A percentile compares a stretch with the other conserved stretches of the same genome.
Conservation (phyloP, 345 rosid genomes). For the Kandelia obovata region DNA sequence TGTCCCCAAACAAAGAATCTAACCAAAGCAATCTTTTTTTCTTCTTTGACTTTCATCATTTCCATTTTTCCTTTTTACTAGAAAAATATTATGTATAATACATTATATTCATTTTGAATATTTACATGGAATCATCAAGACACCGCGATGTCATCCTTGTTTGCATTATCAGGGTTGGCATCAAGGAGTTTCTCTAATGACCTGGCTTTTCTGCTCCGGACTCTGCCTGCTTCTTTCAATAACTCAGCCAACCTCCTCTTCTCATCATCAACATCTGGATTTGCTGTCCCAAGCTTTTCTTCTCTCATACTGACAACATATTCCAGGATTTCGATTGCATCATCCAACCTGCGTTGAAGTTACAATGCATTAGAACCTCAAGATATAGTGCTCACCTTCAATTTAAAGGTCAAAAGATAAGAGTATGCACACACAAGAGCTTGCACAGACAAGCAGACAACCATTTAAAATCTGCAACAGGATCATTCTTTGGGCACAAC, state of each 20-base stretch:
- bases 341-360: slow-evolving; percentile 61
- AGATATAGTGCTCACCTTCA: not conserved
- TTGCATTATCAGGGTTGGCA: slow-evolving; percentile 35
- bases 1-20: no score
- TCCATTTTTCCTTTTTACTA: no score
- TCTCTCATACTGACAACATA: slow-evolving; percentile 70
- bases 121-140: slow-evolving; percentile 16
- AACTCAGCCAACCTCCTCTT: slow-evolving; percentile 73
- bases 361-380: slow-evolving; percentile 4
- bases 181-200: slow-evolving; percentile 84
- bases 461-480: not conserved
- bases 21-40: no score
- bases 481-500: no score
- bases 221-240: slow-evolving; percentile 78
- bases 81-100: slow-evolving; percentile 30
- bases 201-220: slow-evolving; percentile 56
- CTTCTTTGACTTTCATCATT: no score
- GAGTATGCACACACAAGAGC: not conserved
- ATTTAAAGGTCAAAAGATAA: not conserved
- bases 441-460: not conserved
- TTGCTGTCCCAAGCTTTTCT: slow-evolving; percentile 89
- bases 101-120: slow-evolving; percentile 23
- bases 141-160: slow-evolving; percentile 36
- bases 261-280: slow-evolving; percentile 86
- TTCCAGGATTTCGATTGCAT: slow-evolving; percentile 68